These are phyloP conservation scores for Lanmaoa pseudosensibilis DNA, from an alignment of 768 basidiomycete genomes.

Conservation along the genomic window DNA sequence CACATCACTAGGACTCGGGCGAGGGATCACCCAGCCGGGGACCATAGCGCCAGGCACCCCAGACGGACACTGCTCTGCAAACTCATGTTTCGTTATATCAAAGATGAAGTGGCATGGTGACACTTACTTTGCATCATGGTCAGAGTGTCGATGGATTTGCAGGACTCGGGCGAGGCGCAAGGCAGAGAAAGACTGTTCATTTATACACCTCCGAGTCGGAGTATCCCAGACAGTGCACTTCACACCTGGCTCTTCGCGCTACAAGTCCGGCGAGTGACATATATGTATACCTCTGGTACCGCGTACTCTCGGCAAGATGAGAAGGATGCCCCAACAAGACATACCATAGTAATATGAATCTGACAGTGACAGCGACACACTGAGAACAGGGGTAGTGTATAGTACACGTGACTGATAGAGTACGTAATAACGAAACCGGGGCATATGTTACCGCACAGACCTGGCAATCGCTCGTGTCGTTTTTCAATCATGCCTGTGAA, in stretches of 20 bases:
- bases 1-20: not conserved
- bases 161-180: not conserved
- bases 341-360: too few relatives aligned
- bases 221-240: conserved; percentile 8
- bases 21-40: not conserved
- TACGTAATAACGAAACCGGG: conserved; percentile 4
- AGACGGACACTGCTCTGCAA: conserved; percentile 1
- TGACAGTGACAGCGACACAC: too few relatives aligned
- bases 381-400: not conserved
- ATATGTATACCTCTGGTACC: conserved; percentile 19
- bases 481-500: conserved; percentile 27
- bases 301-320: not conserved
- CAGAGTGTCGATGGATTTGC: not conserved
- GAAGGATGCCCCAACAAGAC: not conserved
- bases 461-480: conserved; percentile 13
- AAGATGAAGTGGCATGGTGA: not conserved
- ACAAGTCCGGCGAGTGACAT: not conserved
- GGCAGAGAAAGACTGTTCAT: not conserved
- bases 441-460: conserved; percentile 14
- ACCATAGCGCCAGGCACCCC: not conserved
- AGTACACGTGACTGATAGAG: conserved; percentile 18
- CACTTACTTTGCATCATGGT: conserved; percentile 3
- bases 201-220: not conserved
- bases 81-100: not conserved
- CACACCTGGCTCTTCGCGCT: not conserved